phyloP scores from a whole-genome alignment of 2,329 filamentous ascomycete species.

The Colletotrichum higginsianum region DNA sequence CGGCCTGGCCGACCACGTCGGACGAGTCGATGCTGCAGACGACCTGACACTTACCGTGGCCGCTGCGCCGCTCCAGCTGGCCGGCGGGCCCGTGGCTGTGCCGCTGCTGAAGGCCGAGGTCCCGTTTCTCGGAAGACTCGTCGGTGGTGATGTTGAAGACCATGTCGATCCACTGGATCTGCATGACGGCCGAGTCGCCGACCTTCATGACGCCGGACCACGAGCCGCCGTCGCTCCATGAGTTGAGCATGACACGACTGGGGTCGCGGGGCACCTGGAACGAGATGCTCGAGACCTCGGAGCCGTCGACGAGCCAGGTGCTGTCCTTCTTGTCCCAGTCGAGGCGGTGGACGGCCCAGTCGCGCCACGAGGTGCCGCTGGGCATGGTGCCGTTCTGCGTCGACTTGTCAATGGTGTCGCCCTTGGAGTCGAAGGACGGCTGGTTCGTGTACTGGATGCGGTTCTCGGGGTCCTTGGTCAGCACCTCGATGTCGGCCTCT shows the following conservation, averaged over 20 bases:
- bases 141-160: slow-evolving; percentile 64
- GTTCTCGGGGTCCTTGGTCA: slow-evolving; percentile 61
- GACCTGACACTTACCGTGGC: slow-evolving; percentile 44
- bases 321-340: slow-evolving; percentile 71
- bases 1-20: slow-evolving; percentile 54
- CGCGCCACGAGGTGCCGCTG: slow-evolving; percentile 60
- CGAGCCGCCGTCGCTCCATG: slow-evolving; percentile 72
- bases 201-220: slow-evolving; percentile 73
- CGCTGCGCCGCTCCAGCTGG: slow-evolving; percentile 32
- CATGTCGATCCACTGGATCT: slow-evolving; percentile 76
- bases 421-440: slow-evolving; percentile 63
- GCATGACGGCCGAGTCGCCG: slow-evolving; percentile 65
- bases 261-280: slow-evolving; percentile 70
- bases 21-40: slow-evolving; percentile 56
- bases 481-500: slow-evolving; percentile 68
- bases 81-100: slow-evolving; percentile 26
- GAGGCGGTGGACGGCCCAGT: slow-evolving; percentile 72
- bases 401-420: slow-evolving; percentile 61
- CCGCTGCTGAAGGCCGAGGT: slow-evolving; percentile 7
- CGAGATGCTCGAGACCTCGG: slow-evolving; percentile 65
- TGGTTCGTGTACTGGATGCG: slow-evolving; percentile 73
- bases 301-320: slow-evolving; percentile 70
- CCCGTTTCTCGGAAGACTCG: slow-evolving; percentile 32
- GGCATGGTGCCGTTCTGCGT: slow-evolving; percentile 65
- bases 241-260: slow-evolving; percentile 69